Evolutionary conservation across 2,329 filamentous ascomycete species (phyloP).

Genomic region (Ophioceras dolichostomum): DNA sequence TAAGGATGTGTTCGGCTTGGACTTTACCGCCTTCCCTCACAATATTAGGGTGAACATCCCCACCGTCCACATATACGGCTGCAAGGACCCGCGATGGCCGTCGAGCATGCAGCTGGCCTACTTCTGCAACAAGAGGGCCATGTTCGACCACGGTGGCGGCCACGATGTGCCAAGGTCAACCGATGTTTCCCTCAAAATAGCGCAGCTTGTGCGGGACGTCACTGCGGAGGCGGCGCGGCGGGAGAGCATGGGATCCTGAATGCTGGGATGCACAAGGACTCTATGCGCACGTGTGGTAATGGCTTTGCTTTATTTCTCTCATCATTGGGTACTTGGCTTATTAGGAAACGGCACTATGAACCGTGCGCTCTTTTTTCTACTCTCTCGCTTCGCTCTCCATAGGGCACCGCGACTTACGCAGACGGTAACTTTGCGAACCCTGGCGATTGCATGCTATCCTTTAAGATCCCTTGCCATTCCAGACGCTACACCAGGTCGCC

Average conservation of each 20-base stretch:
- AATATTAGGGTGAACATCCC: constrained; percentile 19
- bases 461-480: no score
- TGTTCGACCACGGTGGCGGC: constrained; percentile 23
- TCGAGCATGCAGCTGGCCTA: constrained; percentile 21
- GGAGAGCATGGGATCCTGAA: no score
- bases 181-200: constrained; percentile 17
- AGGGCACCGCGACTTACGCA: no score
- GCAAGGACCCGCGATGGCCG: constrained; percentile 22
- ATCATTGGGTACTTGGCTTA: background rate
- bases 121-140: constrained; percentile 16
- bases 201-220: constrained; percentile 15
- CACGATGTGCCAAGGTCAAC: constrained; percentile 24
- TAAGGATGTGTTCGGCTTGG: constrained; percentile 19
- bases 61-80: constrained; percentile 22
- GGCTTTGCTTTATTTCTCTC: background rate
- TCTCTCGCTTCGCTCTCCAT: no score
- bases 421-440: no score
- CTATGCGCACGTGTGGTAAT: no score
- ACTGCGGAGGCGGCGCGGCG: background rate
- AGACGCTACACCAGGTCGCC: no score
- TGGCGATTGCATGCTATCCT: no score
- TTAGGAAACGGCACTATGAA: background rate
- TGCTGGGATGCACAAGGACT: background rate
- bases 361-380: background rate
- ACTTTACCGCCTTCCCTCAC: constrained; percentile 18